Conservation (phyloP, 2,329 filamentous ascomycete genomes). For the Fusarium foetens region DNA sequence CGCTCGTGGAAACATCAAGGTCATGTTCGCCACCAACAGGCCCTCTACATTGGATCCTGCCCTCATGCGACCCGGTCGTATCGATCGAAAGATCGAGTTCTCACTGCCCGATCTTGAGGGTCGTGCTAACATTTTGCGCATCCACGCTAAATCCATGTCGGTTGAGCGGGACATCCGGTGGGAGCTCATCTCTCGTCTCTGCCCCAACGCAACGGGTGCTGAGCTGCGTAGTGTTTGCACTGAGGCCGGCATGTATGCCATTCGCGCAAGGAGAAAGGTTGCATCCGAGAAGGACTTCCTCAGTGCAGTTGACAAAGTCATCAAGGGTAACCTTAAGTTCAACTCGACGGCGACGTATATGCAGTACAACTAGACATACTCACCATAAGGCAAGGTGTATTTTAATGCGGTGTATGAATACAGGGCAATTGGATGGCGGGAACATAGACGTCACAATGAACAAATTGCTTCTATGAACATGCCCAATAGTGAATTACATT, state of each 20-base stretch:
- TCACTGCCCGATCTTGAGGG: conserved; percentile 96
- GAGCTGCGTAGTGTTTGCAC: conserved; percentile 97
- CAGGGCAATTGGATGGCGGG: conserved; percentile 39
- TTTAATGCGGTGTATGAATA: conserved; percentile 51
- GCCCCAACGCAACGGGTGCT: conserved; percentile 96
- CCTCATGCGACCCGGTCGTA: conserved; percentile 95
- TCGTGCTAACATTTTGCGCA: conserved; percentile 95
- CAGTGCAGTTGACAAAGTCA: conserved; percentile 98
- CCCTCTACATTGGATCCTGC: conserved; percentile 96
- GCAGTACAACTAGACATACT: conserved; percentile 87
- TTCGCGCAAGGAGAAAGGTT: conserved; percentile 93
- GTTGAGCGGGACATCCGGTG: conserved; percentile 98
- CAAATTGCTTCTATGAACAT: conserved; percentile 25
- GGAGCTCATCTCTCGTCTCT: conserved; percentile 97
- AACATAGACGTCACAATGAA: conserved; percentile 42
- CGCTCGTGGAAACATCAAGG: conserved; percentile 96
- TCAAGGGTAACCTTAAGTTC: conserved; percentile 99
- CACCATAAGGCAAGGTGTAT: conserved; percentile 36
- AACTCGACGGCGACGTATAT: conserved; percentile 98
- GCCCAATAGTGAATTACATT: not conserved
- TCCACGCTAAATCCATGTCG: conserved; percentile 99
- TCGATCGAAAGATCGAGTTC: conserved; percentile 99
- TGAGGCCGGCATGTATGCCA: conserved; percentile 98
- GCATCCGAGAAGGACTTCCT: conserved; percentile 99
- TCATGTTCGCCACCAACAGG: conserved; percentile 99